phyloP scores from a whole-genome alignment of 129 eudicot genomes.

The Dittrichia graveolens region DNA sequence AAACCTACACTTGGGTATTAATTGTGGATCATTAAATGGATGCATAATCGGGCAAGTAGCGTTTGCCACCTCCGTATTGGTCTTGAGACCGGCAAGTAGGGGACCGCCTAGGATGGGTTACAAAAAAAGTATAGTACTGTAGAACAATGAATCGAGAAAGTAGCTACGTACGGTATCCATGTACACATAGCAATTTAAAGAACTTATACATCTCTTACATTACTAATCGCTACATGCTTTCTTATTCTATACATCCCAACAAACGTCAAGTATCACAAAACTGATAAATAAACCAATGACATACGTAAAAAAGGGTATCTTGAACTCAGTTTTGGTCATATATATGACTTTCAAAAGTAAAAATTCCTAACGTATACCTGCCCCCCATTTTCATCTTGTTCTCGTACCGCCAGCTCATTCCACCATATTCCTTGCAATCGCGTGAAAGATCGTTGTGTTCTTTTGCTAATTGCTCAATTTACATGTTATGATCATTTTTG shows the following conservation, averaged over 20 bases:
- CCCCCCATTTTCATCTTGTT: slow-evolving; percentile 15
- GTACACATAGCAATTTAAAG: background rate
- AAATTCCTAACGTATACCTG: slow-evolving; percentile 16
- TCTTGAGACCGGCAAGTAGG: no score
- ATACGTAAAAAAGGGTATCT: slow-evolving; percentile 11
- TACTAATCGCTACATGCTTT: slow-evolving; percentile 1
- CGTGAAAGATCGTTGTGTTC: slow-evolving; percentile 4
- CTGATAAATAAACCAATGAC: slow-evolving; percentile 15
- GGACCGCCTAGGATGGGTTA: no score
- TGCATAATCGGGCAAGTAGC: no score
- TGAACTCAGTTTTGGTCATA: slow-evolving; percentile 17
- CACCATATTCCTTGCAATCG: background rate
- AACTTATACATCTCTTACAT: background rate
- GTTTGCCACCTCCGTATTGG: no score
- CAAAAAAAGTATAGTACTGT: no score
- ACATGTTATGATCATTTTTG: slow-evolving; percentile 35
- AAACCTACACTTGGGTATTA: no score
- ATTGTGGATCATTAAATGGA: no score
- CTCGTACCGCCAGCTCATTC: slow-evolving; percentile 2
- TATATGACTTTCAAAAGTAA: slow-evolving; percentile 16
- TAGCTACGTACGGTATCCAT: background rate
- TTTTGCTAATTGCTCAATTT: slow-evolving; percentile 2
- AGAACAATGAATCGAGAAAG: background rate
- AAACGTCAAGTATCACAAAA: slow-evolving; percentile 23
- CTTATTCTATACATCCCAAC: slow-evolving; percentile 28